phyloP scores from a whole-genome alignment of 148 eudicot genomes.

The Pouteria glomerata region DNA sequence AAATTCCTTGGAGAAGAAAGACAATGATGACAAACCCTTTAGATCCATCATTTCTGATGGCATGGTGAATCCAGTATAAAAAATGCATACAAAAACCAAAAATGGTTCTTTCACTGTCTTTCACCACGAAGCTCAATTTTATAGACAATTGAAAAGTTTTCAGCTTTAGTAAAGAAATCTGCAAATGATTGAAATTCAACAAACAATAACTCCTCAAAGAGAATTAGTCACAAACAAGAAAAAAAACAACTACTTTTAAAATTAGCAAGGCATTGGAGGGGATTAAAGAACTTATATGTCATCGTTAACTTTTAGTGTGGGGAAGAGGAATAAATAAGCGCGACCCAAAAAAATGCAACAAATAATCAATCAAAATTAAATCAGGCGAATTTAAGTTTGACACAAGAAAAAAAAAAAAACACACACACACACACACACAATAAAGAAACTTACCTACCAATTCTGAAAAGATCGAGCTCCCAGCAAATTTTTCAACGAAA shows the following conservation, averaged over 20 bases:
- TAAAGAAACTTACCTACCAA: too few relatives aligned
- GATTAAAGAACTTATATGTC: neutral
- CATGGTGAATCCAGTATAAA: conserved; percentile 17
- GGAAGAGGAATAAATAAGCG: neutral
- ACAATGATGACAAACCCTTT: conserved; percentile 35
- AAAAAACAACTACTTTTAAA: neutral
- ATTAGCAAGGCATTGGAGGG: neutral
- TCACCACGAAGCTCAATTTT: conserved; percentile 8
- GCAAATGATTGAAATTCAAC: neutral
- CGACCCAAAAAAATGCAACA: neutral
- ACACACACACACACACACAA: too few relatives aligned
- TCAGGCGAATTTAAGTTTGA: neutral
- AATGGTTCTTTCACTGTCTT: conserved; percentile 9
- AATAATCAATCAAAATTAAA: neutral
- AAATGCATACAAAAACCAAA: neutral
- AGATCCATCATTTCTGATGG: conserved; percentile 49
- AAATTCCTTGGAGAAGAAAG: conserved; percentile 37
- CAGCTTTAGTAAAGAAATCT: neutral
- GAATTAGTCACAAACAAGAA: neutral
- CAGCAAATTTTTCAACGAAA: neutral
- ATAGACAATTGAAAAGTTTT: conserved; percentile 12
- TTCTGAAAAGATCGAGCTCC: neutral
- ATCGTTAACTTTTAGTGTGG: neutral
- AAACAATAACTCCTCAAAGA: neutral
- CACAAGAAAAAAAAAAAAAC: neutral